phyloP scores from a whole-genome alignment of 768 basidiomycete genomes.

The Suillus fuscotomentosus region DNA sequence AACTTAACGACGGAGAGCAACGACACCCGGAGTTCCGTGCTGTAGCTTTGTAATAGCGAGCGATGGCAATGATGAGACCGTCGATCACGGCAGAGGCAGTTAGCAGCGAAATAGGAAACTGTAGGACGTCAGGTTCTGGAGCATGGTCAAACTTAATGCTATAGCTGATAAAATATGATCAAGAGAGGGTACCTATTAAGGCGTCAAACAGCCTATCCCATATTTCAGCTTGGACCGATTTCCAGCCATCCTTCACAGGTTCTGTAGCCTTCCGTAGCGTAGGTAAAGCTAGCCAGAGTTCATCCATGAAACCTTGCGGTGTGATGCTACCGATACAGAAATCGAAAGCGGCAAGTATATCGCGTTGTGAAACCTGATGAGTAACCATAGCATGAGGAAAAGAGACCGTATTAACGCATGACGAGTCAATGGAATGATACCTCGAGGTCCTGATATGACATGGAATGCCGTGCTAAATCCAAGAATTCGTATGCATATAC shows the following conservation, averaged over 20 bases:
- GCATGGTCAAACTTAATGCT: not conserved
- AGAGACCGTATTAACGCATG: not conserved
- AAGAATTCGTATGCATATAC: conserved; percentile 52
- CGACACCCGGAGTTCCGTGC: conserved; percentile 3
- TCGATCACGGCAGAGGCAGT: conserved; percentile 53
- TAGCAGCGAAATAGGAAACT: conserved; percentile 51
- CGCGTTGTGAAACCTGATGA: conserved; percentile 52
- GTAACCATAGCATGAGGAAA: not conserved
- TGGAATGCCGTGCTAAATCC: conserved; percentile 44
- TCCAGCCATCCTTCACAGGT: conserved; percentile 42
- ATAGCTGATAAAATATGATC: not conserved
- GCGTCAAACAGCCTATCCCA: conserved; percentile 52
- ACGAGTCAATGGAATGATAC: conserved; percentile 26
- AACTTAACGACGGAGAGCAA: not conserved
- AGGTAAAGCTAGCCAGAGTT: conserved; percentile 57
- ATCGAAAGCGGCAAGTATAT: conserved; percentile 46
- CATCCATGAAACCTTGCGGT: conserved; percentile 48
- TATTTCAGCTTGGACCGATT: conserved; percentile 39
- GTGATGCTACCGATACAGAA: conserved; percentile 56
- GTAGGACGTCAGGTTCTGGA: conserved; percentile 52
- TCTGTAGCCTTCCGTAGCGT: conserved; percentile 43
- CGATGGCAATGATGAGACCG: conserved; percentile 39
- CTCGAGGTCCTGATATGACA: conserved; percentile 53
- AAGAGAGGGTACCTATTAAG: conserved; percentile 31
- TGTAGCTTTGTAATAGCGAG: conserved; percentile 34